Conservation (phyloP, 1,139 yeast genomes). For the Lodderomyces metapsilosis region DNA sequence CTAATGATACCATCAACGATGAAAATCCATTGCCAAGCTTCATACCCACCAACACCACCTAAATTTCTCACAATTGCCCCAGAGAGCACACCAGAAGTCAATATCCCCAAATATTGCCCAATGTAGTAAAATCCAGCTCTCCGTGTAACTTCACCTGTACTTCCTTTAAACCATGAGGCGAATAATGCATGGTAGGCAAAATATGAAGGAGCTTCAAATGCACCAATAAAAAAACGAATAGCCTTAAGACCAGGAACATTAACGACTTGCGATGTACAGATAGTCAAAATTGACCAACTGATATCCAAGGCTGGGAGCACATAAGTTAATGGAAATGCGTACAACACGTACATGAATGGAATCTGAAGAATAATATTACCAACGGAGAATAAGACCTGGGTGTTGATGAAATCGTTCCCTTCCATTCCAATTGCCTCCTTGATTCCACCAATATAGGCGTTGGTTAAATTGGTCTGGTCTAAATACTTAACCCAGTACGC, state of each 20-base stretch:
- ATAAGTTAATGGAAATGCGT: slow-evolving; percentile 52
- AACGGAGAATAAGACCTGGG: slow-evolving; percentile 56
- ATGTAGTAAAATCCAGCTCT: slow-evolving; percentile 61
- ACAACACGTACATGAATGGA: slow-evolving; percentile 45
- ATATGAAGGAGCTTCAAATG: slow-evolving; percentile 60
- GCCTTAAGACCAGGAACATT: slow-evolving; percentile 52
- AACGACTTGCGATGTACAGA: slow-evolving; percentile 49
- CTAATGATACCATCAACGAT: slow-evolving; percentile 66
- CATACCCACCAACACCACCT: slow-evolving; percentile 48
- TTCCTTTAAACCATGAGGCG: slow-evolving; percentile 56
- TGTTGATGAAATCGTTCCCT: slow-evolving; percentile 65
- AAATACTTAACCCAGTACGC: slow-evolving; percentile 72
- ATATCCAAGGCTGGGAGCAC: slow-evolving; percentile 59
- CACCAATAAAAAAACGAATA: slow-evolving; percentile 59
- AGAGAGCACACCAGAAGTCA: slow-evolving; percentile 64
- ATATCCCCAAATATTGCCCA: slow-evolving; percentile 59
- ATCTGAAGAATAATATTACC: slow-evolving; percentile 61
- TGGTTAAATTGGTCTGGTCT: slow-evolving; percentile 59
- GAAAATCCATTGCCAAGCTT: slow-evolving; percentile 75
- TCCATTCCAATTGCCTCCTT: slow-evolving; percentile 56
- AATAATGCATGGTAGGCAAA: slow-evolving; percentile 60
- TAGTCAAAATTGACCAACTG: slow-evolving; percentile 66
- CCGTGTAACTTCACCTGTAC: slow-evolving; percentile 53
- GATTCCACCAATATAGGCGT: slow-evolving; percentile 71
- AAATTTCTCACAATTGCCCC: slow-evolving; percentile 54